phyloP scores from a whole-genome alignment of 148 eudicot genomes.

The Gaultheria prostrata region DNA sequence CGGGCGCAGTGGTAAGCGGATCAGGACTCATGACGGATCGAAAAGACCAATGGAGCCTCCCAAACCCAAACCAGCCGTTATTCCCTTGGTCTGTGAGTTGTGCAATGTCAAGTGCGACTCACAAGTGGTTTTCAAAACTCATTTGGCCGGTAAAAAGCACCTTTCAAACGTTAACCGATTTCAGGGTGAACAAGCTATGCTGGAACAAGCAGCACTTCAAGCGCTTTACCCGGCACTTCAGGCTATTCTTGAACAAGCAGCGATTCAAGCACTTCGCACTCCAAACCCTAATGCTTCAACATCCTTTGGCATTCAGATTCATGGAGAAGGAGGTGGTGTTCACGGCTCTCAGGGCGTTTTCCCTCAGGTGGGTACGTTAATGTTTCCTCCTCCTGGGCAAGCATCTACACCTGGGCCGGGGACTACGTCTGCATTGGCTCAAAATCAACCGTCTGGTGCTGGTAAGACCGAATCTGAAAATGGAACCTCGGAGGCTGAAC shows the following conservation, averaged over 20 bases:
- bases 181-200: conserved; percentile 46
- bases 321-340: conserved; percentile 35
- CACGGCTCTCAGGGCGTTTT: conserved; percentile 34
- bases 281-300: conserved; percentile 38
- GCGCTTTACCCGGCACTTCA: conserved; percentile 53
- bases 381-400: conserved; percentile 38
- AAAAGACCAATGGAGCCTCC: conserved; percentile 39
- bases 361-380: conserved; percentile 39
- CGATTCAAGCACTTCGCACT: conserved; percentile 44
- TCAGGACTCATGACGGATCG: conserved; percentile 39
- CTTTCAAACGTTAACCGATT: conserved; percentile 48
- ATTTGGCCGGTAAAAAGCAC: conserved; percentile 73
- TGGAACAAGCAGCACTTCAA: conserved; percentile 51
- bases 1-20: conserved; percentile 46
- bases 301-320: conserved; percentile 28
- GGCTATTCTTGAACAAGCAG: conserved; percentile 35
- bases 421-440: background rate
- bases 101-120: conserved; percentile 81
- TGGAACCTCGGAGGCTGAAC: conserved; percentile 6
- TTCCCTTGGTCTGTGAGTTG: conserved; percentile 56
- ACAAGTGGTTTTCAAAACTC: conserved; percentile 55
- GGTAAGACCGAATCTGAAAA: conserved; percentile 11
- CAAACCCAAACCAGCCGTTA: conserved; percentile 36
- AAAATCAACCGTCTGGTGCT: conserved; percentile 1
- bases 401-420: conserved; percentile 26